phyloP scores from a whole-genome alignment of 2,329 filamentous ascomycete genomes.

The Aspergillus calidoustus region DNA sequence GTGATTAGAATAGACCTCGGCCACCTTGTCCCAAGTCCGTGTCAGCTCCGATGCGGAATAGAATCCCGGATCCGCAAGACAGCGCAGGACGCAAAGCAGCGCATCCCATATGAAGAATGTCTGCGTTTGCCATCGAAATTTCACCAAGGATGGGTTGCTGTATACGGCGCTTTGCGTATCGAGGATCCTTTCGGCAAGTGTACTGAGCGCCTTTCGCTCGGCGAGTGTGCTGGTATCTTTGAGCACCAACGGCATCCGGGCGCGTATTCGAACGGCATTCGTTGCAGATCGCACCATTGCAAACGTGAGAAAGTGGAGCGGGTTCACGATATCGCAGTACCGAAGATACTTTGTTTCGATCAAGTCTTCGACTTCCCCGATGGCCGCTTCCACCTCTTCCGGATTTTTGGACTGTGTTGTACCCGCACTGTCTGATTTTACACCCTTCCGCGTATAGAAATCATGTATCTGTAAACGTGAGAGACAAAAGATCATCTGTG shows the following conservation, averaged over 20 bases:
- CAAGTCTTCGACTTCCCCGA: conserved; percentile 36
- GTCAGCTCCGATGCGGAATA: conserved; percentile 30
- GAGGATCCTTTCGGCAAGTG: neutral
- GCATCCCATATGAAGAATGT: conserved; percentile 56
- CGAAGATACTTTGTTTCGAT: conserved; percentile 40
- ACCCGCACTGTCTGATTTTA: conserved; percentile 12
- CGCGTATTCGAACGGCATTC: conserved; percentile 48
- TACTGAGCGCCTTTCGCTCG: neutral
- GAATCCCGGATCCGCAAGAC: conserved; percentile 37
- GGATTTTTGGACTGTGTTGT: conserved; percentile 18
- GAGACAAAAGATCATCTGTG: conserved; percentile 50
- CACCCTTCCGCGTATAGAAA: conserved; percentile 24
- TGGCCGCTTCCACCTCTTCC: conserved; percentile 22
- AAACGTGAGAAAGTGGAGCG: conserved; percentile 49
- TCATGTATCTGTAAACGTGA: conserved; percentile 33
- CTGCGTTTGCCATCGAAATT: conserved; percentile 50
- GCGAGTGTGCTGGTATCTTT: neutral
- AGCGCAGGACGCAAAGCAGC: conserved; percentile 51
- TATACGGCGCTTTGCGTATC: conserved; percentile 42
- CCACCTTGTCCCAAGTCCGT: conserved; percentile 49
- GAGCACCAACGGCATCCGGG: conserved; percentile 43
- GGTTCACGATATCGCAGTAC: conserved; percentile 41
- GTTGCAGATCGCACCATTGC: conserved; percentile 49
- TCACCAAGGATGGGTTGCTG: conserved; percentile 39
- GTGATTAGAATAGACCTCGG: conserved; percentile 49